Percentiles rank a stretch among this genome's conserved stretches.
Conservation (phyloP, 2,329 filamentous ascomycete genomes). For the Aspergillus transmontanensis region DNA sequence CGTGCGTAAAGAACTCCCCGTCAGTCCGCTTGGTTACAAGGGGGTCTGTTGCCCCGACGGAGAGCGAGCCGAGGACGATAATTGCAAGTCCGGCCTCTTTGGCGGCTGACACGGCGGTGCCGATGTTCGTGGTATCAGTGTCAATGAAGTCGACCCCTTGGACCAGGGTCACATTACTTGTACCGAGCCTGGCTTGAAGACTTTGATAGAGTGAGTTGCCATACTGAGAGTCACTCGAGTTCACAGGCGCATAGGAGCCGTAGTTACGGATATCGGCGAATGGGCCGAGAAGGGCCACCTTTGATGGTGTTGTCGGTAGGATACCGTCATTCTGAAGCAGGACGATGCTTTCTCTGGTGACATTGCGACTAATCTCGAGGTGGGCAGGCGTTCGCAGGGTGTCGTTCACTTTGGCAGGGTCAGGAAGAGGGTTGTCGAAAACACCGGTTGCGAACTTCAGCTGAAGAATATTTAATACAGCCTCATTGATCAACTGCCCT, state of each 20-base stretch:
- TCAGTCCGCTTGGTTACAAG: background rate
- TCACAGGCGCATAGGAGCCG: background rate
- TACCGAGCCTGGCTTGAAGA: background rate
- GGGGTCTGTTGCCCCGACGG: background rate
- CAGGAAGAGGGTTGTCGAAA: background rate
- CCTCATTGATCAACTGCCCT: background rate
- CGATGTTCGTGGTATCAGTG: background rate
- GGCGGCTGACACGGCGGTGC: background rate
- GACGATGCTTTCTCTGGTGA: background rate
- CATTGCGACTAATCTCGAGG: background rate
- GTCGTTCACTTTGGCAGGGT: background rate
- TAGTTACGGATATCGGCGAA: background rate
- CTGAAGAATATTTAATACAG: background rate
- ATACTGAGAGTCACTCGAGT: background rate
- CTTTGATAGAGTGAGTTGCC: background rate
- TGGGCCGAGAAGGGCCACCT: background rate
- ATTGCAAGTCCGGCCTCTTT: background rate
- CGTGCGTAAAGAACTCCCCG: background rate
- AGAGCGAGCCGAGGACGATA: background rate
- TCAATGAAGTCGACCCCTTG: background rate
- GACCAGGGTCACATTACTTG: background rate
- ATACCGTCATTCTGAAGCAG: background rate
- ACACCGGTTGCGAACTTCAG: background rate
- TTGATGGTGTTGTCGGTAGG: background rate
- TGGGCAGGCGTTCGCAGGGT: background rate